Base-by-base conservation (phyloP, 176 grass and related monocot genomes). In the Lolium perenne region DNA sequence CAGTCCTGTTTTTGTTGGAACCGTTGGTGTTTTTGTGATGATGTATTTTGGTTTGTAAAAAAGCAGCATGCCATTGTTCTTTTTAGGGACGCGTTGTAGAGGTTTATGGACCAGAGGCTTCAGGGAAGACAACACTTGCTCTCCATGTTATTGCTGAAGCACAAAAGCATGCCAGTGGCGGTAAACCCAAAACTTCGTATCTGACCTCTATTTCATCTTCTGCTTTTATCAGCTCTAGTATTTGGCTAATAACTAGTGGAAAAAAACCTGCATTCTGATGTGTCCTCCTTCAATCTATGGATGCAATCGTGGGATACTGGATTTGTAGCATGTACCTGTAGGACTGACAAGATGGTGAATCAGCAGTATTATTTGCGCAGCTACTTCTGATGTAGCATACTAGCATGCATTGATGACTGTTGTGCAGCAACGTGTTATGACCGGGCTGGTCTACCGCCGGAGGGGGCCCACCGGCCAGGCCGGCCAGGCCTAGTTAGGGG, bases 41-140 rank as follows among this genome's bases (percentile, higher is more conserved):
- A 79, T 80, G 15, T 55, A 75, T 53, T 22, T 67, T 69, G 25
- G 64, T 84, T 53, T 80, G 14, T 66, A 50, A 87, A 58, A 60
- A 58, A 60, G 14, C 59, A 55, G 46, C 69, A 59, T 59, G 17
- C 4, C 8, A n/a, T 85, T 87, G 49, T 77, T 50, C 83, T 66
- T 84, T 78, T 9, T 71, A 98, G 95, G 95, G 95, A 38, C 95
- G 95, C 78, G 91, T 98, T 74, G 57, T 98, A 58, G 95, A 98
- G 91, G 80, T 98, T 21, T 98, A 89, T 89, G 95, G 95, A 6
- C 95, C 95, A 81, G 95, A 98, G 74, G 93, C 95, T 82, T 95
- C 95, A 76, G 95, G 95, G 13, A 98, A 98, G 81, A 98, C 95
- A 32, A 98, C 95, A 35, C 95, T 98, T 83, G 95, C 95, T 57